These are phyloP conservation scores for Hondaea fermentalgiana DNA, from an alignment of 108 stramenopile genomes.

Conservation along the genomic window DNA sequence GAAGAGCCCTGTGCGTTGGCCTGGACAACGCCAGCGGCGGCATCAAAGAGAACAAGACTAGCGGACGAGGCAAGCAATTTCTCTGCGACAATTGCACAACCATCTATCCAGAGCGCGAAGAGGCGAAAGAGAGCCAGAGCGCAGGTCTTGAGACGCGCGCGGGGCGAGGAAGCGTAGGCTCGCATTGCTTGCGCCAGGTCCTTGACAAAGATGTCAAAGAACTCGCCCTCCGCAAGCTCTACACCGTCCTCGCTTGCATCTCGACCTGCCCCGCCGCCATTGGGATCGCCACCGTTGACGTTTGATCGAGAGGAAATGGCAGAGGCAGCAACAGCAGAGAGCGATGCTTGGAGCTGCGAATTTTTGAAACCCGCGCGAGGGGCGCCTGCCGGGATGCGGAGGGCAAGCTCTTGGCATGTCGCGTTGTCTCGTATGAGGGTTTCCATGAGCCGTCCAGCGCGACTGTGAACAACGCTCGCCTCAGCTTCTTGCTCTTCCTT, in stretches of 20 bases:
- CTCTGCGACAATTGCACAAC: neutral
- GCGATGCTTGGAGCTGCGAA: neutral
- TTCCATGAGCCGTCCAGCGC: neutral
- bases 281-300: too few relatives aligned
- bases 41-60: neutral
- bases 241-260: neutral
- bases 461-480: neutral
- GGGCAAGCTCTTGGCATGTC: neutral
- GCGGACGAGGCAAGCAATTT: neutral
- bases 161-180: neutral
- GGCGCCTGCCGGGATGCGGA: neutral
- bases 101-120: neutral
- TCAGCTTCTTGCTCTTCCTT: neutral
- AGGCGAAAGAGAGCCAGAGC: neutral
- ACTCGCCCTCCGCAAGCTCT: neutral
- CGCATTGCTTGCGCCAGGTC: neutral
- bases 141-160: neutral
- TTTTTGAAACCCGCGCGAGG: neutral
- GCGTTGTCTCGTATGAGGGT: neutral
- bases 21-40: neutral
- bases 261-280: too few relatives aligned
- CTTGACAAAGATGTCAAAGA: neutral
- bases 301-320: neutral
- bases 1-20: neutral
- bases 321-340: neutral